Base-by-base conservation (phyloP, 768 basidiomycete genomes). In the Lentinula boryana region DNA sequence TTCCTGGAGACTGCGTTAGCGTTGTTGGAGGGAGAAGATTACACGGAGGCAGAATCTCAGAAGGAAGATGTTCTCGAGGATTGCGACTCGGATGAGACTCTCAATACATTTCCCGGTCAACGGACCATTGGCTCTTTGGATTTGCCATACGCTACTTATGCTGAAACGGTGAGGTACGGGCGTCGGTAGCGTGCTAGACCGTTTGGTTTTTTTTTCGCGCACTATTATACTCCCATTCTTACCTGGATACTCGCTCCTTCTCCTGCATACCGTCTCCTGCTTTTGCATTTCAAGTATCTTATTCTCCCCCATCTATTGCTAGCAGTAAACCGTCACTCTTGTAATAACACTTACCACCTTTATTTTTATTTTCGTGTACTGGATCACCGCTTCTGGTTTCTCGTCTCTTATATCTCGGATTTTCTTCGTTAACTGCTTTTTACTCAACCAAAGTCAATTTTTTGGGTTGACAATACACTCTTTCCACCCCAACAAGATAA, bases 1-100 rank as follows among this genome's bases (percentile, higher is more conserved):
- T 98, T 91, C 75, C 72, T 95, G 65, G 96, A 99, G 76, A 92
- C 95, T 5, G 92, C 93, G 10, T 75, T 94, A 10, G 94, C 93
- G 16, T 77, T 99, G 27, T 77, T 98, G 32, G 92, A 90, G 57
- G 84, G 86, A n/a, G 84, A 87, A 33, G 88, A 93, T 23, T 46
- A 38, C 5, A 51, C 58, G 0, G 50, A 60, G 36, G 48, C 35
- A 3, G 58, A 60, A 32, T 48, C 48, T 18, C 57, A 49, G 55
- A 18, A 46, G 3, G 16, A 18, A 15, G 43, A 58, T 48, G 27
- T 48, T 13, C 31, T 51, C 8, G 33, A 51, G 15, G 33, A 51
- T 51, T 32, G 50, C n/a, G 57, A 58, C 32, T 43, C 40, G 8
- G 40, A 56, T 8, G 55, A 43, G 8, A 40, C 40, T 56, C 10